Conservation (phyloP, 352 stramenopile genomes). For the Chrysophaeum taylorii region DNA sequence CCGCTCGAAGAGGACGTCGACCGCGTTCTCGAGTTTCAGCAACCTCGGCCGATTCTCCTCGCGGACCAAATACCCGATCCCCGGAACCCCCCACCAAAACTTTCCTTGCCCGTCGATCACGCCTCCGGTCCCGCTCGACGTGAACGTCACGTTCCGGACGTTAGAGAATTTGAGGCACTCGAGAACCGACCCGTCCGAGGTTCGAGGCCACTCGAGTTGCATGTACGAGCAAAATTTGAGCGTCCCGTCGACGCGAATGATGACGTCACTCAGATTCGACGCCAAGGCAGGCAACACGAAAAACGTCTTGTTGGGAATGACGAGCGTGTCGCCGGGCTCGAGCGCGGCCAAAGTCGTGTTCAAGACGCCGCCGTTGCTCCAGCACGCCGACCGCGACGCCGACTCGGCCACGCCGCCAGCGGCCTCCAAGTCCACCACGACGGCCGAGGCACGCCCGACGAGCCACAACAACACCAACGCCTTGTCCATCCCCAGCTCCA, state of each 20-base stretch:
- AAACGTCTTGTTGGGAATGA: constrained; percentile 30
- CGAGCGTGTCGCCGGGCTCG: constrained; percentile 25
- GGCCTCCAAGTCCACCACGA: constrained; percentile 24
- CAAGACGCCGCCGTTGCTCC: constrained; percentile 21
- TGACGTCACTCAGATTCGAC: constrained; percentile 21
- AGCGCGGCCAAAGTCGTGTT: constrained; percentile 26
- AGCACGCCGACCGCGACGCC: constrained; percentile 6
- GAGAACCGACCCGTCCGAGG: constrained; percentile 21
- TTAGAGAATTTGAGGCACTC: constrained; percentile 33
- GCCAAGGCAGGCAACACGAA: constrained; percentile 29
- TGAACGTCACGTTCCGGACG: constrained; percentile 28
- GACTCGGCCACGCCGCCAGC: constrained; percentile 21
- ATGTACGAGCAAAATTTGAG: constrained; percentile 24
- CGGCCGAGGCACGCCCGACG: no score
- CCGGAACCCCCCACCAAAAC: constrained; percentile 39
- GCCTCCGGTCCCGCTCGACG: constrained; percentile 21
- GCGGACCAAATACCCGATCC: constrained; percentile 35
- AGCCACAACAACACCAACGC: no score
- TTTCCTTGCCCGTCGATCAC: constrained; percentile 33
- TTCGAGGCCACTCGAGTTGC: constrained; percentile 26
- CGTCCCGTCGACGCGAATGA: constrained; percentile 31
- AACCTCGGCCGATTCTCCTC: constrained; percentile 35
- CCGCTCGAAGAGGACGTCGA: constrained; percentile 37
- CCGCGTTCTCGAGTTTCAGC: constrained; percentile 22
- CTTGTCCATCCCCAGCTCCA: no score